Evolutionary conservation across 2,329 filamentous ascomycete species (phyloP).

Genomic region (Pseudocercospora macadamiae): DNA sequence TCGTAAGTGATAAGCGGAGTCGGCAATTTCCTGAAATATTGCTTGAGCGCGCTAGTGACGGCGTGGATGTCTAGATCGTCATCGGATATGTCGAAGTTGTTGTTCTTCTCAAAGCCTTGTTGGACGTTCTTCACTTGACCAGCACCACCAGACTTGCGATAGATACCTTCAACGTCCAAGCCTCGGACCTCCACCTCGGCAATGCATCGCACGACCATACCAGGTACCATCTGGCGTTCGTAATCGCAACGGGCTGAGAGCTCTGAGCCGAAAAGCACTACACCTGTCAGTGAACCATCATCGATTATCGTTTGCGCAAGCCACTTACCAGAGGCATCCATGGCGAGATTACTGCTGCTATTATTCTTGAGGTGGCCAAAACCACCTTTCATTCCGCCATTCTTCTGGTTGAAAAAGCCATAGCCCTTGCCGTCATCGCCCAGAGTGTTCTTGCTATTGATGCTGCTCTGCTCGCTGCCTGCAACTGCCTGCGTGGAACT

Average conservation of each 20-base stretch:
- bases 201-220: conserved; percentile 89
- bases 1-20: conserved; percentile 88
- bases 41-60: conserved; percentile 92
- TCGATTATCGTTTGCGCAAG: background rate
- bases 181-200: conserved; percentile 94
- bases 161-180: conserved; percentile 97
- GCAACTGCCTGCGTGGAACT: conserved; percentile 33
- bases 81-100: conserved; percentile 85
- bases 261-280: conserved; percentile 83
- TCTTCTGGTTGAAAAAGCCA: conserved; percentile 43
- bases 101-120: conserved; percentile 82
- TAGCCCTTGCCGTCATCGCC: conserved; percentile 32
- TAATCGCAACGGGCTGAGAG: conserved; percentile 81
- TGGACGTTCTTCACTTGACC: conserved; percentile 88
- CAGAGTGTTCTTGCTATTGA: conserved; percentile 27
- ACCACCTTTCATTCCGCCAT: conserved; percentile 35
- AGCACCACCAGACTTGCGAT: conserved; percentile 93
- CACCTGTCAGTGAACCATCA: conserved; percentile 29
- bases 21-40: conserved; percentile 94
- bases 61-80: conserved; percentile 93
- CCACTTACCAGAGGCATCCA: conserved; percentile 38
- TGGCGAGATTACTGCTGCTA: conserved; percentile 47
- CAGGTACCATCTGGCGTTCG: conserved; percentile 86
- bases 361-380: conserved; percentile 46
- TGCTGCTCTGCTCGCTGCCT: conserved; percentile 36